A percentile compares a stretch with the other conserved stretches of the same genome.
Evolutionary conservation across 768 basidiomycete genomes (phyloP).

Genomic region (Auriscalpium orientale): DNA sequence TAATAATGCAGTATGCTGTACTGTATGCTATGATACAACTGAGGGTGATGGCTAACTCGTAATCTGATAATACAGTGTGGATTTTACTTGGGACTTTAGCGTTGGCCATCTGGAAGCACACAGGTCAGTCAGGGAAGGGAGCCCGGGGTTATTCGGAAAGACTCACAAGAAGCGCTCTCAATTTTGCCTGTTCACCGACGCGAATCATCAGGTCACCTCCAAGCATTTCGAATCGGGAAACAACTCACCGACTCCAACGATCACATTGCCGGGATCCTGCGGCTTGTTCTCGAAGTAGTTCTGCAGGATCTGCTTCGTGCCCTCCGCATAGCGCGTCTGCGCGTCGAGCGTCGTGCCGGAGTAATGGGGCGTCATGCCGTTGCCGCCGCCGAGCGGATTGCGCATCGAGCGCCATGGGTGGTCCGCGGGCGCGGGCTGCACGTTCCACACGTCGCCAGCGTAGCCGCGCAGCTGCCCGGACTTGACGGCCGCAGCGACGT

Average conservation of each 20-base stretch:
- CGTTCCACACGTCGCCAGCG: slow-evolving; percentile 25
- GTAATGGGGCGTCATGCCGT: slow-evolving; percentile 33
- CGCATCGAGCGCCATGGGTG: slow-evolving; percentile 37
- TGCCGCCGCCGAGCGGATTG: slow-evolving; percentile 30
- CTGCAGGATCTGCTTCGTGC: slow-evolving; percentile 24
- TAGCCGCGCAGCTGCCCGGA: slow-evolving; percentile 30
- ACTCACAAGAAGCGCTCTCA: background rate
- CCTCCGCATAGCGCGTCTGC: slow-evolving; percentile 36
- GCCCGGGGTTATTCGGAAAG: background rate
- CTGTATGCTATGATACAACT: no score
- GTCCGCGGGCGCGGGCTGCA: slow-evolving; percentile 33
- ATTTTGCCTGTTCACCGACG: background rate
- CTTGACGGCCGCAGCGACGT: slow-evolving; percentile 31
- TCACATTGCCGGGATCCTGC: slow-evolving; percentile 34
- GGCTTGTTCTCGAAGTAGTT: slow-evolving; percentile 22
- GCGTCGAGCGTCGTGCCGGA: slow-evolving; percentile 36
- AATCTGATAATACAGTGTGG: background rate
- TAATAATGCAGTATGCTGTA: no score
- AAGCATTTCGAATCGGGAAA: background rate
- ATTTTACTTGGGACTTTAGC: background rate
- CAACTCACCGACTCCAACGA: slow-evolving; percentile 27
- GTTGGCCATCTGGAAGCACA: background rate
- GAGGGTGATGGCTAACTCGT: no score
- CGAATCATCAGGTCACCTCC: background rate
- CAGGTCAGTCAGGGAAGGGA: background rate